Base-by-base conservation (phyloP, 768 basidiomycete species). In the Phanerodontia chrysosporium region DNA sequence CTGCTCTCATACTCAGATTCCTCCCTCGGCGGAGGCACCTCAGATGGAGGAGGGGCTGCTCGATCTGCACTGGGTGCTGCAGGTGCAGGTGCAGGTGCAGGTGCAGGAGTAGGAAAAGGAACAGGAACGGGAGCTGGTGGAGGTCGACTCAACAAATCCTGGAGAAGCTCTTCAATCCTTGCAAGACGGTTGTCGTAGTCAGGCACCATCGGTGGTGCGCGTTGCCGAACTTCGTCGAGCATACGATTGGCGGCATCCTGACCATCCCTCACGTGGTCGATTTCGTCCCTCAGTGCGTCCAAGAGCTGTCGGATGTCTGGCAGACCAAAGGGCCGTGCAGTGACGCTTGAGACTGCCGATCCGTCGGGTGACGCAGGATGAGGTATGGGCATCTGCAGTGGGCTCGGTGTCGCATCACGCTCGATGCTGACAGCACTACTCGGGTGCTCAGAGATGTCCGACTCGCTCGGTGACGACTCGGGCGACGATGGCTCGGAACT, bases 191-290 rank as follows among this genome's bases (percentile, higher is more conserved):
- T 55, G 54, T 13, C 58, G 22, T 46, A 55, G 29, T 61, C 55
- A 18, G 60, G 60, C 39, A 32, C 21, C 62, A 70, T 66, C n/a
- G 68, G 62, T 46, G 76, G 71, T 21, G 80, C 78, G 29, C 76
- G 66, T 14, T 79, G 76, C 21, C 82, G 79, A 55, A 94, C 73
- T 25, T 85, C 81, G 57, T 88, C 83, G 35, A 95, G 70, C 59
- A 84, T 73, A 29, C 80, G 77, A 53, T 85, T 84, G 7, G 87
- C 81, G 0, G 80, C 74, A 0, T 70, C 65, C 70, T 95, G 91
- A 5, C 80, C 83, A 49, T 88, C 78, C 70, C 82, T 76, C 22
- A 96, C 69, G 9, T 79, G 81, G 10, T 76, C 74, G 7, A 86
- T 76, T 63, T 86, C 83, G 7, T 83, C 80, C 45, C 83, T 77